Conservation (phyloP, 2,329 filamentous ascomycete species). For the Amesomyces nigricolor region DNA sequence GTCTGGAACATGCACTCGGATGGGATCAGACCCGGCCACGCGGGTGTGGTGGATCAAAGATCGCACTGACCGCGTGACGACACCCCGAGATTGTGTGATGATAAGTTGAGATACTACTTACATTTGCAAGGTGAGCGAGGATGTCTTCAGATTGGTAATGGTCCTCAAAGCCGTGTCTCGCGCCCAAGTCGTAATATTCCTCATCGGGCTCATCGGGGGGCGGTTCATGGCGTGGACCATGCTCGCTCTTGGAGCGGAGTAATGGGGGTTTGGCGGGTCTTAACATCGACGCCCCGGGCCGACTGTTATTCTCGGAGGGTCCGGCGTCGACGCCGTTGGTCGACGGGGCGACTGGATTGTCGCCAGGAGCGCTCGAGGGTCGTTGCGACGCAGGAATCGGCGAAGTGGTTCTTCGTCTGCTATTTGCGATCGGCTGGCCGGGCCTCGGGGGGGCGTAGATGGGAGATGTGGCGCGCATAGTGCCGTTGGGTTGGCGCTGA, state of each 20-base stretch:
- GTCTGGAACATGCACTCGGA: neutral
- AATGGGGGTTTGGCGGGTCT: conserved; percentile 46
- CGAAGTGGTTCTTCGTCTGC: conserved; percentile 7
- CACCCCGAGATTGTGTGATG: neutral
- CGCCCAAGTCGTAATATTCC: conserved; percentile 49
- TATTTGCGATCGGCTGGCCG: conserved; percentile 7
- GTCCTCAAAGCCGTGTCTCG: conserved; percentile 84
- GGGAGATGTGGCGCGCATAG: neutral
- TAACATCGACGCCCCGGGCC: conserved; percentile 23
- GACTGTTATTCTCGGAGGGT: conserved; percentile 8
- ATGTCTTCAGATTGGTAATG: conserved; percentile 90
- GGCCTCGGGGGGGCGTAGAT: conserved; percentile 1
- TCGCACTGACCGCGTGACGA: neutral
- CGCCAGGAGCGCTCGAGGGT: conserved; percentile 43
- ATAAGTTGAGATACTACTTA: conserved; percentile 38
- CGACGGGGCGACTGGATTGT: conserved; percentile 29
- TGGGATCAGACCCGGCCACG: neutral
- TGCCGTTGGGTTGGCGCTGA: conserved; percentile 4
- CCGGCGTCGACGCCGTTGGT: conserved; percentile 24
- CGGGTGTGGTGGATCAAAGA: neutral
- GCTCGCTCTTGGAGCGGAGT: conserved; percentile 53
- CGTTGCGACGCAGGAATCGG: conserved; percentile 30
- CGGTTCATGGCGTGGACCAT: conserved; percentile 35
- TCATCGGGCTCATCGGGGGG: conserved; percentile 36
- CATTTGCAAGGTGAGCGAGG: conserved; percentile 74